phyloP scores from a whole-genome alignment of 2,329 filamentous ascomycete species.

The Fusarium sambucinum region DNA sequence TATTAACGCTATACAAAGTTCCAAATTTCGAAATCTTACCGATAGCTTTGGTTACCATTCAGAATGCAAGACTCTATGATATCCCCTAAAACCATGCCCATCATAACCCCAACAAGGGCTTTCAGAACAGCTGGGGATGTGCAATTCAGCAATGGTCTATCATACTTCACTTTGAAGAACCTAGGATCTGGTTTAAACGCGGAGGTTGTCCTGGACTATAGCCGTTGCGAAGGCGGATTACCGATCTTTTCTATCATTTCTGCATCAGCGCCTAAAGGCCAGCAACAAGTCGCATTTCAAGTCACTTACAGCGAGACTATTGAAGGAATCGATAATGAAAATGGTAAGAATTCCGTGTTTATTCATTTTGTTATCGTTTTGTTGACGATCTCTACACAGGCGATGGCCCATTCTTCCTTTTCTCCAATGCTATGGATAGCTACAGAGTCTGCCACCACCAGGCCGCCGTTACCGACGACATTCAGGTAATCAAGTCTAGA shows the following conservation, averaged over 20 bases:
- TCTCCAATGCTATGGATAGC: constrained; percentile 12
- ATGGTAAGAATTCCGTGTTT: not conserved
- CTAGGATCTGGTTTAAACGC: not conserved
- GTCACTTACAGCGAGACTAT: constrained; percentile 14
- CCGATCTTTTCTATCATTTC: constrained; percentile 1
- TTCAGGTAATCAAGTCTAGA: not conserved
- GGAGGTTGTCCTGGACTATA: constrained; percentile 2
- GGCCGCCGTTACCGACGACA: not conserved
- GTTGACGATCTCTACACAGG: not conserved
- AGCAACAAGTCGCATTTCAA: not conserved
- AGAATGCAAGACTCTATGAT: too few species aligned
- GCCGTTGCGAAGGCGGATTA: constrained; percentile 8
- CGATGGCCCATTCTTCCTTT: constrained; percentile 16
- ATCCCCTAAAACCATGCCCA: too few species aligned
- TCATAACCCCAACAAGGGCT: not conserved
- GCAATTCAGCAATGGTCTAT: not conserved
- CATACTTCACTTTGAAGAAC: not conserved
- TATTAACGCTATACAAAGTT: not conserved
- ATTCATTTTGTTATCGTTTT: not conserved
- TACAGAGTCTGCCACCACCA: not conserved
- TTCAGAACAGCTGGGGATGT: not conserved
- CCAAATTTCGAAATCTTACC: not conserved
- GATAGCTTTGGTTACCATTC: not conserved
- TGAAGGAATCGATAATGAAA: not conserved
- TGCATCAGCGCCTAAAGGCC: not conserved